Evolutionary conservation across 148 eudicot species (phyloP), one percentile per base, ranked within the genome.

Genomic region (Polygonum maritimum): DNA sequence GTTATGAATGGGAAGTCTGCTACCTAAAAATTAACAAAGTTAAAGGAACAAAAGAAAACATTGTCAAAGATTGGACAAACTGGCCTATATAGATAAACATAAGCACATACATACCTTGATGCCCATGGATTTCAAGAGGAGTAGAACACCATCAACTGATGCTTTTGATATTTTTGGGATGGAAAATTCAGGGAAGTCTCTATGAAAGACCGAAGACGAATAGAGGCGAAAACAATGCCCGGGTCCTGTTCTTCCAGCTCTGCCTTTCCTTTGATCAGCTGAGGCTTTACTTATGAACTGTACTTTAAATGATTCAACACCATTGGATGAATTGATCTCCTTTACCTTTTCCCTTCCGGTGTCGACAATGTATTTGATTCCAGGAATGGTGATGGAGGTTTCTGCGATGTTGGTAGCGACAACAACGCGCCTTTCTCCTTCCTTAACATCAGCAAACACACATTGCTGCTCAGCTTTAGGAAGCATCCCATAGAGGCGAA

Each of bases 211-310:
- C 41, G 96, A 92, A 67, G 91, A 79, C 80, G 96, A 86, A 82
- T 92, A 95, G 49, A 95, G 89, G 75, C 90, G 88, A 83, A 89
- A 95, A 75, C 98, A 95, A 69, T 90, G 96, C 78, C 97, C 97
- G 63, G 98, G 97, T 21, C 96, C 92, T 2, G 98, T 95, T 86
- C 98, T 90, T 84, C 98, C 98, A 73, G 98, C 98, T 84, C 98
- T 89, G 80, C 98, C 97, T 26, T 91, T 89, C 69, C 97, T 92
- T 81, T 95, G 98, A 15, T 83, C 77, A 76, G 97, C 97, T 48
- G 98, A 95, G 19, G 96, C 98, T 79, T 92, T 88, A 77, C 97
- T 95, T 83, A 95, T 95, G 92, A 92, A 92, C 78, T 92, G 90
- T 76, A 95, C 76, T 74, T 95, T 89, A 89, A 83, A 95, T 5